Conservation (phyloP, 192 early-diverging fungal species). For the Backusella tarrabulga region DNA sequence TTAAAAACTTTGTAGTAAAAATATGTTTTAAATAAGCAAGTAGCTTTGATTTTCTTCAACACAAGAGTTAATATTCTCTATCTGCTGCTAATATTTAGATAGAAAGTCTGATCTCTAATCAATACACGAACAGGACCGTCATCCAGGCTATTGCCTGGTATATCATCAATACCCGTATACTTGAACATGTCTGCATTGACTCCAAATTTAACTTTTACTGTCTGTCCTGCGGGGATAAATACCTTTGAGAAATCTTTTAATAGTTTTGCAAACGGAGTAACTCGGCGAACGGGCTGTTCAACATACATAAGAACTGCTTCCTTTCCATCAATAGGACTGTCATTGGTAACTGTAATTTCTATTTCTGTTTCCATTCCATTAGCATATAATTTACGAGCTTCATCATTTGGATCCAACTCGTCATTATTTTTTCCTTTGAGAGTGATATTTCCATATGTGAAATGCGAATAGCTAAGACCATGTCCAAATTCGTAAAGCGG, state of each 20-base stretch:
- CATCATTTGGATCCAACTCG: not conserved
- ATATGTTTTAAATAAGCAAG: not conserved
- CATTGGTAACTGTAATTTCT: constrained; percentile 43
- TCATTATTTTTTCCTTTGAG: constrained; percentile 7
- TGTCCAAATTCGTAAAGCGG: constrained; percentile 58
- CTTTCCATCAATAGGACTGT: constrained; percentile 42
- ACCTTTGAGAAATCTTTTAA: constrained; percentile 56
- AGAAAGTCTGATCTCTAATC: not conserved
- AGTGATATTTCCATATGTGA: constrained; percentile 47
- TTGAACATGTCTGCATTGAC: constrained; percentile 37
- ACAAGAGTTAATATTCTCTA: not conserved
- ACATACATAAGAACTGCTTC: constrained; percentile 59
- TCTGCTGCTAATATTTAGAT: not conserved
- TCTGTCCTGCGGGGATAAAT: constrained; percentile 34
- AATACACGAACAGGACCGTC: not conserved
- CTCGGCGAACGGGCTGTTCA: constrained; percentile 48
- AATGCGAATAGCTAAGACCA: constrained; percentile 51
- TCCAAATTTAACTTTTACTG: constrained; percentile 35
- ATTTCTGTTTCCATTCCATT: constrained; percentile 26
- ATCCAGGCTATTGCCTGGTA: constrained; percentile 15
- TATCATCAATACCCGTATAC: constrained; percentile 22
- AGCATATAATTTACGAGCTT: not conserved
- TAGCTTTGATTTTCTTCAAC: not conserved
- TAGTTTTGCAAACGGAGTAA: constrained; percentile 52
- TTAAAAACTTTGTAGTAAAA: not conserved